Base-by-base conservation (phyloP, 2,329 filamentous ascomycete species). In the Pseudonectria foliicola region DNA sequence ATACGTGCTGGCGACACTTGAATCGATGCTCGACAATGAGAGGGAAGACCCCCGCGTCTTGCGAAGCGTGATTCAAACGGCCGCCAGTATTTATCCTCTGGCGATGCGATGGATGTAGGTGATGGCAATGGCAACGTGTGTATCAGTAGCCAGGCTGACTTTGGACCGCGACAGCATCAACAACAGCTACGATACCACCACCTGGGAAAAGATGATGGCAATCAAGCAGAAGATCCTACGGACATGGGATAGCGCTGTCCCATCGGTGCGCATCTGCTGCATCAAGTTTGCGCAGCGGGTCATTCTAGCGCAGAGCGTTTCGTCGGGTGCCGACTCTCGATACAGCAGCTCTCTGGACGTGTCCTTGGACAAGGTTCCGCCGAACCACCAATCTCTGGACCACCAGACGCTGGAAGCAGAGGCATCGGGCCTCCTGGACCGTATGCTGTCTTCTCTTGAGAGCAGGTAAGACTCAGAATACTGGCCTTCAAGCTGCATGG, bases 221-320 rank as follows among this genome's bases (percentile, higher is more conserved):
- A 90, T 96, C 63, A 98, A 98, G 67, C 78, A 84, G 36, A 84
- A 81, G 51, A 92, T 98, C 48, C 63, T 98, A 40, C 79, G 77
- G 40, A 79, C 92, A 53, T 95, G 93, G 90, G 90, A 95, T 50
- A 75, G 70, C 28, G 81, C 85, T 13, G 67, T 77, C 11, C 73
- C 82, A 10, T 82, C 86, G 3, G 77, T 96, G 44, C 82, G 82
- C 51, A 82, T 96, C 59, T 94, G 88, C 69, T 96, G 92, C 66
- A 82, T 96, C 71, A 98, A 98, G 62, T 98, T 98, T 60, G 82
- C 87, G 25, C 90, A 98, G 65, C 80, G 86, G 44, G 86, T 96
- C 29, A 84, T 98, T 29, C 75, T 95, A 46, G 85, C 88, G 13
- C 90, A 98, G 62, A 95, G 87, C 10, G 80, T 82, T n/a, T 86